Evolutionary conservation across 169 alveolate genomes (phyloP).

Genomic region (Eimeria sp.): DNA sequence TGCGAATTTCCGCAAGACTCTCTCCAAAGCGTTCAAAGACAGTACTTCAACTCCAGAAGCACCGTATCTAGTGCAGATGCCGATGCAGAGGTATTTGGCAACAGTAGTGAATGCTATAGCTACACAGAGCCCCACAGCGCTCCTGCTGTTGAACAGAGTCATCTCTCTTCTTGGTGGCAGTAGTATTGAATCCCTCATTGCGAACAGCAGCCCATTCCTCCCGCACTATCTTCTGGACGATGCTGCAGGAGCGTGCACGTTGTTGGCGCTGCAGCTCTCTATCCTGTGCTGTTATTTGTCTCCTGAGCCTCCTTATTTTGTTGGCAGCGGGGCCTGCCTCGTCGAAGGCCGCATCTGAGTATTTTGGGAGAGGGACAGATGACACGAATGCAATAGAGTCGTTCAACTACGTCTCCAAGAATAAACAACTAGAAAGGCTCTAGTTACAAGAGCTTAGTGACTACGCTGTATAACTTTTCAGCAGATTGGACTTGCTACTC

Average conservation of each 20-base stretch:
- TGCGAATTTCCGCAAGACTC: background rate
- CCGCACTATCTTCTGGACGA: constrained; percentile 65
- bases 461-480: background rate
- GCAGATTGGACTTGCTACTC: background rate
- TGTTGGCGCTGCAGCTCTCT: constrained; percentile 57
- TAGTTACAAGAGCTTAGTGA: background rate
- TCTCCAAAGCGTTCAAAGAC: background rate
- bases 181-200: background rate
- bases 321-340: constrained; percentile 44
- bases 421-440: background rate
- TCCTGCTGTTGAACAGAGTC: background rate
- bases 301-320: constrained; percentile 14
- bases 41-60: background rate
- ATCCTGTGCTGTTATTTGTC: constrained; percentile 3
- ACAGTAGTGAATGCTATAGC: background rate
- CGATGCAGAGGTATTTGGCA: background rate
- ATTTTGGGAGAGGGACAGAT: background rate
- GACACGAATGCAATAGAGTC: background rate
- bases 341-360: constrained; percentile 22
- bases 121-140: background rate
- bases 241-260: constrained; percentile 42
- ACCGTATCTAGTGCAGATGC: background rate
- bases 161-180: background rate
- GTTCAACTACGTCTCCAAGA: background rate
- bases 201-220: constrained; percentile 65